Conservation (phyloP, 192 early-diverging fungal species). For the Coemansia umbellata region DNA sequence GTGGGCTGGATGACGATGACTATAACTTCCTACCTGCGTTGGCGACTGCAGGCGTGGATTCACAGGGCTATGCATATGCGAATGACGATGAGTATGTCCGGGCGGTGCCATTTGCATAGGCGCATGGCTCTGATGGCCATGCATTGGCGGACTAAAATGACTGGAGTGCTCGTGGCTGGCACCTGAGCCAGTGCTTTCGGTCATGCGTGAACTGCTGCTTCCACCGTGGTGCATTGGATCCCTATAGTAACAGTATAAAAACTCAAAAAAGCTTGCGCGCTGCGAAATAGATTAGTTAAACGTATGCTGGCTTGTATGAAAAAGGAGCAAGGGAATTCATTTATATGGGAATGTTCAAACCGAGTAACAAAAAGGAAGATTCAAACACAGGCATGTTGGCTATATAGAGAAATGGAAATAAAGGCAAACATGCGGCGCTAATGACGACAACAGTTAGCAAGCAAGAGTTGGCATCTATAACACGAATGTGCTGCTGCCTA, state of each 20-base stretch:
- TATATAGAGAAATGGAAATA: too few species aligned
- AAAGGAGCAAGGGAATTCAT: too few species aligned
- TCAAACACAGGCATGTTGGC: too few species aligned
- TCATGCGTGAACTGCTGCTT: constrained; percentile 7
- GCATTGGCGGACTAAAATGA: constrained; percentile 1
- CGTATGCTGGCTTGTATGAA: too few species aligned
- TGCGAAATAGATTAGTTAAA: too few species aligned
- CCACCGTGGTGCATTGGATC: constrained; percentile 17
- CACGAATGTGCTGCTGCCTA: background rate
- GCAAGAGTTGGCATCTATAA: background rate
- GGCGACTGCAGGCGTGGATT: constrained; percentile 5
- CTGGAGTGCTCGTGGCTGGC: background rate
- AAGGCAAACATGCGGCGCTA: too few species aligned
- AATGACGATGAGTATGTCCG: constrained; percentile 9
- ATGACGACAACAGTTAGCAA: too few species aligned
- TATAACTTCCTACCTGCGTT: constrained; percentile 2
- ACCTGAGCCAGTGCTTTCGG: constrained; percentile 5
- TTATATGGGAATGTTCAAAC: too few species aligned
- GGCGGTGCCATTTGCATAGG: constrained; percentile 31
- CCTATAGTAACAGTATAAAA: constrained; percentile 5
- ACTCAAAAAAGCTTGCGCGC: too few species aligned
- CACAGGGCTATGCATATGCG: background rate
- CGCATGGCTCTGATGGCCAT: constrained; percentile 10
- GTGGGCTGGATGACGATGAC: constrained; percentile 8
- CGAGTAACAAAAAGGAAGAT: too few species aligned